A percentile compares a stretch with the other conserved stretches of the same genome.
phyloP scores from a whole-genome alignment of 768 basidiomycete species.

The Leccinellum albellum region DNA sequence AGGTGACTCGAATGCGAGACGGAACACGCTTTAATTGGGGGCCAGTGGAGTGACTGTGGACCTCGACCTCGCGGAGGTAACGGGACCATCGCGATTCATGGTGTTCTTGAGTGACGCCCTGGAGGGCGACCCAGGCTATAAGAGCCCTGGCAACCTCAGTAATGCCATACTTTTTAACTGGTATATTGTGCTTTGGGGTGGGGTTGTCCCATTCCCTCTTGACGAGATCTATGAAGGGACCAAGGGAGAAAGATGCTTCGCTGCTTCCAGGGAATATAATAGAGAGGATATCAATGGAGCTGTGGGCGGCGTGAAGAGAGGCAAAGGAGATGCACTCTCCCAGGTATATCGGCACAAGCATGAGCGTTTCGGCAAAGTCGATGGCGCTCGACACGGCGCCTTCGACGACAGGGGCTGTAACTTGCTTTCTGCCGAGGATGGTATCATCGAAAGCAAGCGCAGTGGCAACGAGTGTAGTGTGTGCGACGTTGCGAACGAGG shows the following conservation, averaged over 20 bases:
- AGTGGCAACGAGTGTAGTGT: conserved; percentile 54
- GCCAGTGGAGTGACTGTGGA: conserved; percentile 43
- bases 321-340: conserved; percentile 76
- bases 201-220: conserved; percentile 70
- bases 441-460: conserved; percentile 60
- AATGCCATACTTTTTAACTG: conserved; percentile 58
- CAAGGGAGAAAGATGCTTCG: conserved; percentile 78
- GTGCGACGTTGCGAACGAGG: conserved; percentile 58
- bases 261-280: conserved; percentile 70
- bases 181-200: conserved; percentile 47
- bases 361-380: conserved; percentile 64
- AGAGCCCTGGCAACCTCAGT: conserved; percentile 66
- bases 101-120: conserved; percentile 78
- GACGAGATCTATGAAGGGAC: conserved; percentile 77
- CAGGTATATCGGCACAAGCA: conserved; percentile 70
- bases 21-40: conserved; percentile 29
- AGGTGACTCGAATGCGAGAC: conserved; percentile 70
- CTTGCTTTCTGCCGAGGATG: conserved; percentile 58
- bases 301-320: conserved; percentile 68
- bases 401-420: conserved; percentile 56
- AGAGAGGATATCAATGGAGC: conserved; percentile 70
- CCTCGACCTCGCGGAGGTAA: conserved; percentile 61
- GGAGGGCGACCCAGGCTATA: conserved; percentile 76
- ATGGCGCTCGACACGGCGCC: conserved; percentile 59
- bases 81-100: conserved; percentile 70